A percentile compares a stretch with the other conserved stretches of the same genome.
phyloP scores from a whole-genome alignment of 345 rosid species.

The Erucastrum elatum region DNA sequence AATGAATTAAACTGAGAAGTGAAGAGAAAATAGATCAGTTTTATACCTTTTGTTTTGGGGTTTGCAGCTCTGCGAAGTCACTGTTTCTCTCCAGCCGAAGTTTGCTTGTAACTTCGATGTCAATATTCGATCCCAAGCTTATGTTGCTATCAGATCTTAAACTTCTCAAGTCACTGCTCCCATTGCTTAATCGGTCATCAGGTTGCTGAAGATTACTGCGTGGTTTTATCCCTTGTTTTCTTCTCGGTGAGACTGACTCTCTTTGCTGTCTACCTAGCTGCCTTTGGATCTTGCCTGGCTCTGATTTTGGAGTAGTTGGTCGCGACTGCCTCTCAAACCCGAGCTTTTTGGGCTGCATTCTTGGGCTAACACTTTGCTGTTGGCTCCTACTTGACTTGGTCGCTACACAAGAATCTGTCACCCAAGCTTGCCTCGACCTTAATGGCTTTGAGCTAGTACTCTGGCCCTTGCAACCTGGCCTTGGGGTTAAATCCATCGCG shows the following conservation, averaged over 20 bases:
- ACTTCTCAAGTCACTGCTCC: conserved; percentile 49
- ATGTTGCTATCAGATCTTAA: conserved; percentile 56
- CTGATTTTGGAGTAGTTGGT: conserved; percentile 42
- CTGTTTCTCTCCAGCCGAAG: conserved; percentile 45
- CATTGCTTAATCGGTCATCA: conserved; percentile 49
- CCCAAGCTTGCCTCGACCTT: conserved; percentile 41
- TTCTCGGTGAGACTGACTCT: conserved; percentile 50
- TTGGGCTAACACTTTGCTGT: conserved; percentile 49
- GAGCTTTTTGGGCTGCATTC: conserved; percentile 53
- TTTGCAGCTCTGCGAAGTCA: conserved; percentile 38
- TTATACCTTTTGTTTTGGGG: conserved; percentile 47
- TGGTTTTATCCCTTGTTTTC: conserved; percentile 43
- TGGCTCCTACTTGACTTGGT: conserved; percentile 43
- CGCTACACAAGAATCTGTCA: conserved; percentile 36
- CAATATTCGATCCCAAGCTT: conserved; percentile 52
- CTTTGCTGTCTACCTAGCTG: conserved; percentile 47
- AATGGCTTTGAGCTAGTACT: conserved; percentile 35
- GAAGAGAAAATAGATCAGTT: conserved; percentile 3
- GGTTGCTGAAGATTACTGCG: conserved; percentile 36
- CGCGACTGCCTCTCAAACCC: conserved; percentile 51
- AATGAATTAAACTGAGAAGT: conserved; percentile 13
- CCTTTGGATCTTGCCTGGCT: conserved; percentile 45
- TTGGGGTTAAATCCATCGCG: conserved; percentile 51
- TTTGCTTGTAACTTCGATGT: conserved; percentile 62
- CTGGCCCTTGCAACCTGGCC: conserved; percentile 44